A percentile compares a stretch with the other conserved stretches of the same genome.
Evolutionary conservation across 148 eudicot species (phyloP).

Genomic region (Heliamphora exappendiculata): DNA sequence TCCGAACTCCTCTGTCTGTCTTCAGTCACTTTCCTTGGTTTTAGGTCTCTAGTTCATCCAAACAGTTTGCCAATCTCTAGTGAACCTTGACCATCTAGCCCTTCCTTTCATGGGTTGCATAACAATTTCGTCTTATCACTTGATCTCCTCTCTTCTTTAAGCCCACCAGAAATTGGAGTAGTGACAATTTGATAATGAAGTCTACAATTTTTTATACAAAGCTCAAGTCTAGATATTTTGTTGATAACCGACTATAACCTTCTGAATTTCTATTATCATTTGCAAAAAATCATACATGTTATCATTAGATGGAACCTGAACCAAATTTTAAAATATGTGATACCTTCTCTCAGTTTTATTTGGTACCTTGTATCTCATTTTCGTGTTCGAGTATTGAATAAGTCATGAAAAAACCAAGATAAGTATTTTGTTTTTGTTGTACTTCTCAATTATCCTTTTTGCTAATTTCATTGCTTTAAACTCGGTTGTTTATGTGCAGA

Average conservation of each 20-base stretch:
- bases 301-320: background rate
- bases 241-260: background rate
- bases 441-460: background rate
- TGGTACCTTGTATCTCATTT: background rate
- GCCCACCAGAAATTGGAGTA: background rate
- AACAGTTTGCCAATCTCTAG: no score
- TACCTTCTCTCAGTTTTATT: background rate
- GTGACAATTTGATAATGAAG: background rate
- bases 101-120: background rate
- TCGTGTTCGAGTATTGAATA: background rate
- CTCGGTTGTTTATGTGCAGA: slow-evolving; percentile 31
- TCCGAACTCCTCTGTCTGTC: background rate
- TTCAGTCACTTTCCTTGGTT: background rate
- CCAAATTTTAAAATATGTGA: background rate
- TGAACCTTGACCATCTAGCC: no score
- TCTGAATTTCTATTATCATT: background rate
- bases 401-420: background rate
- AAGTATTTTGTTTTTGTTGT: background rate
- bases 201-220: background rate
- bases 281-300: background rate
- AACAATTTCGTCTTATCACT: background rate
- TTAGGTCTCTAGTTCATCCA: background rate
- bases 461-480: background rate
- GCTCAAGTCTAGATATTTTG: background rate
- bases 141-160: background rate